Percentiles rank a stretch among this genome's conserved stretches.
phyloP scores from a whole-genome alignment of 805 yeast genomes.

The Cyberlindnera amylophila region DNA sequence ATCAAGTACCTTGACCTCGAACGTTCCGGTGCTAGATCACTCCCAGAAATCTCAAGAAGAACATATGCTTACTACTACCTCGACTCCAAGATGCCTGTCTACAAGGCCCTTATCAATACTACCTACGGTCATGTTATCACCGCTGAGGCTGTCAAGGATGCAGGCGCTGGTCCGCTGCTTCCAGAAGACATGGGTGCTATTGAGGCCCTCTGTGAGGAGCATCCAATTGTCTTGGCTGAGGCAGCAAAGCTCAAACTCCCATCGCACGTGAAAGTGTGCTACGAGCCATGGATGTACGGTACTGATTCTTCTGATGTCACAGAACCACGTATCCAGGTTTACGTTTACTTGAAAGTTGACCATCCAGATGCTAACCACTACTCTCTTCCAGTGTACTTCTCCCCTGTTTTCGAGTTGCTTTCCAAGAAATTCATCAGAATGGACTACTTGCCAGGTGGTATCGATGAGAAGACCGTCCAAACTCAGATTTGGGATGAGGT shows the following conservation, averaged over 20 bases:
- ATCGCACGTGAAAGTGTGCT: constrained; percentile 43
- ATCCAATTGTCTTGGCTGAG: constrained; percentile 61
- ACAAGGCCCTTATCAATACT: constrained; percentile 70
- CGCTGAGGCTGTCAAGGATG: constrained; percentile 51
- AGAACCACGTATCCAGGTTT: constrained; percentile 65
- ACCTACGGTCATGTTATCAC: constrained; percentile 59
- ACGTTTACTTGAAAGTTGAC: constrained; percentile 67
- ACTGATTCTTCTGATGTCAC: constrained; percentile 52
- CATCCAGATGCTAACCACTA: constrained; percentile 74
- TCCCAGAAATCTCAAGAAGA: constrained; percentile 65
- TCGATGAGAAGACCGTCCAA: constrained; percentile 50
- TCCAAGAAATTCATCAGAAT: constrained; percentile 62
- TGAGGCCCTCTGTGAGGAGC: constrained; percentile 47
- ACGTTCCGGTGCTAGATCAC: constrained; percentile 42
- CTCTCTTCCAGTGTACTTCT: constrained; percentile 67
- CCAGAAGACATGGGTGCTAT: constrained; percentile 57
- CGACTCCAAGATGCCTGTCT: constrained; percentile 45
- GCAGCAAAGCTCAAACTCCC: constrained; percentile 66
- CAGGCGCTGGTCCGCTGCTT: constrained; percentile 67
- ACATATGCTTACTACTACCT: constrained; percentile 65
- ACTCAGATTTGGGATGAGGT: constrained; percentile 61
- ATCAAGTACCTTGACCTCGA: constrained; percentile 64
- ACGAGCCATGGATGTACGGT: constrained; percentile 87
- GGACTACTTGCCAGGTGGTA: constrained; percentile 71
- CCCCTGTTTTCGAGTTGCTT: constrained; percentile 66